Conservation (phyloP, 2,329 filamentous ascomycete genomes). For the Diaporthe citrichinensis region DNA sequence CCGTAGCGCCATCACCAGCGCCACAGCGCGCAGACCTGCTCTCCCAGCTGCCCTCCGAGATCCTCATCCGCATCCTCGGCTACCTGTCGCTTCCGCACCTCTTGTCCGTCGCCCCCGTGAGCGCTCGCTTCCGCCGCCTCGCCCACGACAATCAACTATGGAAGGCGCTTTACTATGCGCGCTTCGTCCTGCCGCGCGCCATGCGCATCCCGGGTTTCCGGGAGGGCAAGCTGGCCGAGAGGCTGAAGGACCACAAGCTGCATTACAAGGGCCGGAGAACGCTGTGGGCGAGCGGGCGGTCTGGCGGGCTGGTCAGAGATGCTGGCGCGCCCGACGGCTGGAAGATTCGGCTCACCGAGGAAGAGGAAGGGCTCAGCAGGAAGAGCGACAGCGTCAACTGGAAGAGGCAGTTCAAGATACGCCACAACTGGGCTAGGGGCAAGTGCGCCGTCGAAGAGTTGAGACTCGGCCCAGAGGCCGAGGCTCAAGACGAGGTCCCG, state of each 20-base stretch:
- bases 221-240: constrained; percentile 50
- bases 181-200: constrained; percentile 87
- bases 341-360: constrained; percentile 49
- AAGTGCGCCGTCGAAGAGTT: constrained; percentile 86
- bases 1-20: background rate
- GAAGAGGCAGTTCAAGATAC: constrained; percentile 89
- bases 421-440: constrained; percentile 92
- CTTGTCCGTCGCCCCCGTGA: constrained; percentile 75
- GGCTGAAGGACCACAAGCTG: constrained; percentile 52
- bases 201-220: constrained; percentile 79
- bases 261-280: constrained; percentile 61
- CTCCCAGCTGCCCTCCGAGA: constrained; percentile 85
- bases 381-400: constrained; percentile 71
- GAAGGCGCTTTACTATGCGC: constrained; percentile 89
- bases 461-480: constrained; percentile 52
- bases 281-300: constrained; percentile 62
- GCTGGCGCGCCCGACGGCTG: constrained; percentile 2
- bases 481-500: background rate
- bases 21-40: constrained; percentile 68
- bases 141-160: constrained; percentile 89
- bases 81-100: constrained; percentile 80
- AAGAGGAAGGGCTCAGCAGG: constrained; percentile 61
- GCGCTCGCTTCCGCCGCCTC: constrained; percentile 79
- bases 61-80: constrained; percentile 86
- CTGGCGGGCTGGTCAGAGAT: constrained; percentile 54